A percentile compares a stretch with the other conserved stretches of the same genome.
These are phyloP conservation scores for Scheffersomyces illinoinensis DNA, from an alignment of 1,139 yeast species.

Conservation along the genomic window DNA sequence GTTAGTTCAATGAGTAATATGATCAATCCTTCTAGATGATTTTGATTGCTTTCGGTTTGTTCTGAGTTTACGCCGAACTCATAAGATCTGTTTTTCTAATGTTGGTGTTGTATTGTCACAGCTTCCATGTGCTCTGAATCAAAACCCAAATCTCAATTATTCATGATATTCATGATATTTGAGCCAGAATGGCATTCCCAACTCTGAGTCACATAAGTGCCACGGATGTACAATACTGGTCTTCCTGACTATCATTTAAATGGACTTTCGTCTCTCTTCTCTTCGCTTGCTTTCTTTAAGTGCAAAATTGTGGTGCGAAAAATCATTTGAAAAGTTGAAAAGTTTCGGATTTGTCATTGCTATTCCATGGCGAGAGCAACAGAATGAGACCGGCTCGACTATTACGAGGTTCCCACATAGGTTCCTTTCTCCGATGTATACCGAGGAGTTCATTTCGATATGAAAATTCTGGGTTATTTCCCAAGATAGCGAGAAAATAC, in stretches of 20 bases:
- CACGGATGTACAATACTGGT: not conserved
- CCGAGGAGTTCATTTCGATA: not conserved
- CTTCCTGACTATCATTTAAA: not conserved
- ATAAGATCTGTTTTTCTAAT: not conserved
- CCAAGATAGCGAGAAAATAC: not conserved
- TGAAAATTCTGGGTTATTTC: not conserved
- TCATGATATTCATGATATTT: too few relatives aligned
- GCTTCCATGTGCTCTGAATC: too few relatives aligned
- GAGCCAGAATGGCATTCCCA: too few relatives aligned
- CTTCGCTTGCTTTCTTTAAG: not conserved
- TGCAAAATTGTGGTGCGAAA: not conserved
- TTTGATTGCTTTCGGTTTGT: not conserved
- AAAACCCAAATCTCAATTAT: not conserved
- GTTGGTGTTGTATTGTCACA: too few relatives aligned
- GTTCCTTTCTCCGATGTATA: not conserved
- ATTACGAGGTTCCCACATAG: not conserved
- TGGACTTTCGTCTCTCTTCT: not conserved
- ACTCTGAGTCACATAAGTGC: not conserved
- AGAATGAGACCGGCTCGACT: not conserved
- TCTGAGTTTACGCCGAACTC: not conserved
- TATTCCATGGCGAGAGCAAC: not conserved
- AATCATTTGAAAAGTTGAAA: not conserved
- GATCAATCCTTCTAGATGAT: too few relatives aligned
- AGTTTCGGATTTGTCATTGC: not conserved
- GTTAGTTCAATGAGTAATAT: not conserved